Percentiles rank a stretch among this genome's conserved stretches.
Conservation (phyloP, 257 asterid species). For the Solanum peruvianum region DNA sequence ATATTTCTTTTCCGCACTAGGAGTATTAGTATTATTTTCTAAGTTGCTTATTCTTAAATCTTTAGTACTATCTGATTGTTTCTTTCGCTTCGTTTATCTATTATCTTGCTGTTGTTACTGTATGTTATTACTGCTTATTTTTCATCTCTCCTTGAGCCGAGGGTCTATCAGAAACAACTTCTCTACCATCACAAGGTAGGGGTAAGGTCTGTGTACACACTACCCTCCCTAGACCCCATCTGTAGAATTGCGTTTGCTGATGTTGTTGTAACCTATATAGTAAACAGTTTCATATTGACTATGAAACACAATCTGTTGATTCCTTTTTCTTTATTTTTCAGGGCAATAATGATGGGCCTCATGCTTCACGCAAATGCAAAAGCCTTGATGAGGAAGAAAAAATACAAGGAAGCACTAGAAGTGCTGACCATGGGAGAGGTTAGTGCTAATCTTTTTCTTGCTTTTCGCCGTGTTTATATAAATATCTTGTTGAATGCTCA, state of each 20-base stretch:
- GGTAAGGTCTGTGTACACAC: not conserved
- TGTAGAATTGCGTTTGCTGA: not conserved
- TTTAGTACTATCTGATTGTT: not conserved
- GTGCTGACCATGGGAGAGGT: conserved; percentile 95
- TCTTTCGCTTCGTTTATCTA: not conserved
- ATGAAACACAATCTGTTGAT: not conserved
- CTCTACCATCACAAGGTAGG: too few species aligned
- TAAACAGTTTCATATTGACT: not conserved
- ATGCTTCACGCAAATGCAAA: conserved; percentile 89
- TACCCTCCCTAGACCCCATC: not conserved
- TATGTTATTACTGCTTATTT: not conserved
- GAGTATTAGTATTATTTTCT: not conserved
- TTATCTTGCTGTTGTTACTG: not conserved
- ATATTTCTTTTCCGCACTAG: not conserved
- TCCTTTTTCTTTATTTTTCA: conserved; percentile 12
- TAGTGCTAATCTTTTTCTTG: not conserved
- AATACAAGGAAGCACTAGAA: conserved; percentile 74
- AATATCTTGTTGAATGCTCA: not conserved
- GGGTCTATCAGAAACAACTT: not conserved
- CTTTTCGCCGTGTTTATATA: not conserved
- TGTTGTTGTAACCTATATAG: not conserved
- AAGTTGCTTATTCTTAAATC: not conserved
- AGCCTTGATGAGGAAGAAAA: conserved; percentile 49
- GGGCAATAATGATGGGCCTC: conserved; percentile 97
- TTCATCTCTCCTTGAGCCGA: not conserved